Evolutionary conservation across 2,329 filamentous ascomycete genomes (phyloP).

Genomic region (Penicillium glabrum): DNA sequence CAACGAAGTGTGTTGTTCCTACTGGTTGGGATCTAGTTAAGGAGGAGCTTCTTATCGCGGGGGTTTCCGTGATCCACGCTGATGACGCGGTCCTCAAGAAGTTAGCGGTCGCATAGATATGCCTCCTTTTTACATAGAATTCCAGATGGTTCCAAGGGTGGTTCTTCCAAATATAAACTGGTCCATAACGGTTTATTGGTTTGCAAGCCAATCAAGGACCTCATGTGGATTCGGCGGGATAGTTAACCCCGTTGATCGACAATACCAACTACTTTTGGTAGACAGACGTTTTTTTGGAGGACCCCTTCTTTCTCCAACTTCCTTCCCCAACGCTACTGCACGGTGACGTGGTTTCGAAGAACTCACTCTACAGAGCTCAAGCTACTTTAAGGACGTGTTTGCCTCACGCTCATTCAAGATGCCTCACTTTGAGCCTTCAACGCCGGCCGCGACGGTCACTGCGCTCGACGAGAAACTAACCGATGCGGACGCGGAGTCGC

Average conservation of each 20-base stretch:
- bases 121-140: neutral
- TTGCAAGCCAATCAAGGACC: neutral
- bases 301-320: neutral
- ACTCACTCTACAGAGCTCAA: neutral
- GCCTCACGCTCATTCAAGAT: neutral
- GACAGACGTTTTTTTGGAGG: neutral
- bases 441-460: conserved; percentile 25
- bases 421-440: conserved; percentile 13
- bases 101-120: conserved; percentile 32
- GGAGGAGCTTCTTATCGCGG: conserved; percentile 55
- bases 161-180: neutral
- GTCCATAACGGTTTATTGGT: neutral
- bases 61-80: conserved; percentile 63
- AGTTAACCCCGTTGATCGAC: conserved; percentile 2
- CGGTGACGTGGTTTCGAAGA: neutral
- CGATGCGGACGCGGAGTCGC: conserved; percentile 12
- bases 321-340: neutral
- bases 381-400: neutral
- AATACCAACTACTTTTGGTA: neutral
- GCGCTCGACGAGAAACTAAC: conserved; percentile 22
- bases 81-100: conserved; percentile 57
- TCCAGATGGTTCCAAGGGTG: neutral
- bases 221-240: conserved; percentile 2
- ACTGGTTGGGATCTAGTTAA: conserved; percentile 58
- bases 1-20: conserved; percentile 69